Conservation (phyloP, 768 basidiomycete species). For the Mrakia frigida region DNA sequence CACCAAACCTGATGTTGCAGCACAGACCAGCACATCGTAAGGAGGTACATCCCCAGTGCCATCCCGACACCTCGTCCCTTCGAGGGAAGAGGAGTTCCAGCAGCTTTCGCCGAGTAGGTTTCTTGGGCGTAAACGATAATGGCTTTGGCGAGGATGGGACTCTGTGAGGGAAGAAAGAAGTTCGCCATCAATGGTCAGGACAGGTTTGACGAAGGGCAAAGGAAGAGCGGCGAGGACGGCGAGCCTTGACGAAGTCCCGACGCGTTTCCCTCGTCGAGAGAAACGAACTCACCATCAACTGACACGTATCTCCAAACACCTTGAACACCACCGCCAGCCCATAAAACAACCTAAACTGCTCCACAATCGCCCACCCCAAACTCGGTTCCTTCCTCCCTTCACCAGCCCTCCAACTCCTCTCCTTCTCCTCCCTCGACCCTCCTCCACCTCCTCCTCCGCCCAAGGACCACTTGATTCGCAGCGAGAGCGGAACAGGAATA, state of each 20-base stretch:
- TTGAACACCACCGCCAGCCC: conserved; percentile 21
- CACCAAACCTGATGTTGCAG: conserved; percentile 30
- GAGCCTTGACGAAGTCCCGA: no score
- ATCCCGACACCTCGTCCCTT: conserved; percentile 23
- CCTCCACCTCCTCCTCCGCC: conserved; percentile 47
- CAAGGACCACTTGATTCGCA: conserved; percentile 58
- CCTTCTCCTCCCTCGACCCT: conserved; percentile 57
- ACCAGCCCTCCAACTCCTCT: conserved; percentile 52
- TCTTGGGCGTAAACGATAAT: conserved; percentile 26
- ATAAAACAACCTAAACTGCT: conserved; percentile 30
- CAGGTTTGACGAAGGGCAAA: no score
- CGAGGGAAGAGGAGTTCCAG: not conserved
- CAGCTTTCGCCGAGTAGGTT: not conserved
- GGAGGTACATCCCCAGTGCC: conserved; percentile 24
- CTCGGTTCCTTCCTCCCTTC: conserved; percentile 41
- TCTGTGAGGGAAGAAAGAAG: not conserved
- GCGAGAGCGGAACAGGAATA: conserved; percentile 54
- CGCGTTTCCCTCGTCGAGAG: not conserved
- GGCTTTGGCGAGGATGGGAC: conserved; percentile 21
- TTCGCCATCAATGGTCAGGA: no score
- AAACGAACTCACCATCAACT: conserved; percentile 1
- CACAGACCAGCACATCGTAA: conserved; percentile 16
- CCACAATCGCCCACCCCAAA: conserved; percentile 42
- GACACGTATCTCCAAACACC: conserved; percentile 25
- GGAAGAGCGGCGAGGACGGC: no score